These are phyloP conservation scores for Boletus tomentosulus DNA, from an alignment of 768 basidiomycete species.

Conservation along the genomic window DNA sequence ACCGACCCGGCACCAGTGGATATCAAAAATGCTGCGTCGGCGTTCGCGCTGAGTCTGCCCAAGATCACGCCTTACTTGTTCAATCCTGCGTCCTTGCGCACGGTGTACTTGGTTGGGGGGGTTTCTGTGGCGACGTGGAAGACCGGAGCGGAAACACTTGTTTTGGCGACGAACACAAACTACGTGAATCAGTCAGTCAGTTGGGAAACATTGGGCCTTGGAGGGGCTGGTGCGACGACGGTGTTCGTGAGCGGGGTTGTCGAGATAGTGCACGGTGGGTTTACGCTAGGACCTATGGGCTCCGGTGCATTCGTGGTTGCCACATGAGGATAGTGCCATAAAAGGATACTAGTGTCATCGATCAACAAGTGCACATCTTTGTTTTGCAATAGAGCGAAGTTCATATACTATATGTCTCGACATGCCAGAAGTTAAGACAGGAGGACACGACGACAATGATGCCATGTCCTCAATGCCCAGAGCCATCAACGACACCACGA, in stretches of 20 bases:
- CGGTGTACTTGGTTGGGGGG: slow-evolving; percentile 36
- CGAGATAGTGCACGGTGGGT: slow-evolving; percentile 2
- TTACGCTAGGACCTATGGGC: slow-evolving; percentile 23
- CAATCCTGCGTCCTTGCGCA: slow-evolving; percentile 36
- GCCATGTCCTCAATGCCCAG: no score
- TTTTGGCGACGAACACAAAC: slow-evolving; percentile 51
- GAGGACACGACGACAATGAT: no score
- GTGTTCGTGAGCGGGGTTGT: no score
- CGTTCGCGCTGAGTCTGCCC: slow-evolving; percentile 42
- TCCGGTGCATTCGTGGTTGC: slow-evolving; percentile 21
- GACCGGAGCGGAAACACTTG: slow-evolving; percentile 37
- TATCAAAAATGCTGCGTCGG: slow-evolving; percentile 50
- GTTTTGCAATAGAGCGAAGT: no score
- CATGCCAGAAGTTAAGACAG: no score
- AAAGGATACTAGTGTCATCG: no score
- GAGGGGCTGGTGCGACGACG: neutral
- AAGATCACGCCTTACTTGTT: slow-evolving; percentile 47
- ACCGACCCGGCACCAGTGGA: slow-evolving; percentile 42
- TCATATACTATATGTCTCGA: no score
- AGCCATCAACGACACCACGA: no score
- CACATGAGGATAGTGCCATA: no score
- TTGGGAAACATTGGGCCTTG: slow-evolving; percentile 29
- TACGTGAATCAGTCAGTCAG: slow-evolving; percentile 34
- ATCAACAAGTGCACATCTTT: no score
- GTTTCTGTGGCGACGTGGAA: slow-evolving; percentile 54